A percentile compares a stretch with the other conserved stretches of the same genome.
Conservation (phyloP, 2,329 filamentous ascomycete species). For the Colletotrichum godetiae region DNA sequence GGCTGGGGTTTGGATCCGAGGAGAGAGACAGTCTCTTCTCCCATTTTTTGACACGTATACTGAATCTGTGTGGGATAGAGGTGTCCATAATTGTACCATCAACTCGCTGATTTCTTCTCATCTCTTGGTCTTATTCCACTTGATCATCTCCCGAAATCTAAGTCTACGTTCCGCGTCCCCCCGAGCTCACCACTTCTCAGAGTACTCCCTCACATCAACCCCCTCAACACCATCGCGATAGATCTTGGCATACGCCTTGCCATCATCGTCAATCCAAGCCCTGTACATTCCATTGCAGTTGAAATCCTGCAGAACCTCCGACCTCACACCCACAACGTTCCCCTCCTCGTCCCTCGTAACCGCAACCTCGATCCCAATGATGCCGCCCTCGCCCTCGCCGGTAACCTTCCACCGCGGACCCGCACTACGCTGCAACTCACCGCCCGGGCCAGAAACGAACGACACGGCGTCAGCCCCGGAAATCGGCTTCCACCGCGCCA, state of each 20-base stretch:
- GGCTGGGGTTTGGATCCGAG: constrained; percentile 9
- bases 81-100: constrained; percentile 32
- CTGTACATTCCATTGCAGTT: constrained; percentile 92
- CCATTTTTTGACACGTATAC: constrained; percentile 4
- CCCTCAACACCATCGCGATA: constrained; percentile 53
- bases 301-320: constrained; percentile 77
- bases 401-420: constrained; percentile 78
- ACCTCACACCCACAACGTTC: constrained; percentile 51
- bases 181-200: constrained; percentile 16
- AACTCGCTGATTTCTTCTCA: neutral
- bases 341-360: constrained; percentile 58
- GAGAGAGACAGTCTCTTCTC: constrained; percentile 8
- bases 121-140: neutral
- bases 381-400: constrained; percentile 85
- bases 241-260: constrained; percentile 66
- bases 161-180: too few relatives aligned
- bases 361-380: constrained; percentile 81
- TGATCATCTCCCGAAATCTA: neutral
- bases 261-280: constrained; percentile 76
- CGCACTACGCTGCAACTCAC: constrained; percentile 80
- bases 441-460: constrained; percentile 75
- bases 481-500: constrained; percentile 71
- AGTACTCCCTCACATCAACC: constrained; percentile 17
- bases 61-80: constrained; percentile 26
- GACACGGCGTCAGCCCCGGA: constrained; percentile 69